These are phyloP conservation scores for Populus ilicifolia DNA, from an alignment of 345 rosid genomes.

Conservation along the genomic window DNA sequence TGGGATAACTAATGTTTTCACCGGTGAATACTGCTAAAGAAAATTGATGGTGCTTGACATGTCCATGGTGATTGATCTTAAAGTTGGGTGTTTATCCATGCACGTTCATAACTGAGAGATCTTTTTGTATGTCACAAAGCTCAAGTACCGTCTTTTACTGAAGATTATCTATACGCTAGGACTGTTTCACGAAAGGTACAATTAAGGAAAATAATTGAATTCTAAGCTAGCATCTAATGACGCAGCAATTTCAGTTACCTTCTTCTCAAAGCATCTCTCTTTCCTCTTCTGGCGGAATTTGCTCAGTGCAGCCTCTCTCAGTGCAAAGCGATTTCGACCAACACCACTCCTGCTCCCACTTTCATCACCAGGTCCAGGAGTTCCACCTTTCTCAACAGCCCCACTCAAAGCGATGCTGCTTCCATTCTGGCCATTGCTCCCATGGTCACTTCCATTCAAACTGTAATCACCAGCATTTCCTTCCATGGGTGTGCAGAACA, in stretches of 20 bases:
- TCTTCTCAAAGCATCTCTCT: constrained; percentile 56
- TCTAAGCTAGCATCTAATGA: neutral
- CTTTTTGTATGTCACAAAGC: neutral
- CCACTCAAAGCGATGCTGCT: constrained; percentile 27
- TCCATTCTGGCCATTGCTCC: constrained; percentile 43
- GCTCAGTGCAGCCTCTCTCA: constrained; percentile 52
- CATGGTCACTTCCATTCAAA: constrained; percentile 42
- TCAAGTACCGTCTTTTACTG: neutral
- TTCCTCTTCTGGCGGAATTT: constrained; percentile 64
- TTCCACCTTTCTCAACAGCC: constrained; percentile 8
- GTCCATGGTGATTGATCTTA: neutral
- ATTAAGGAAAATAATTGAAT: neutral
- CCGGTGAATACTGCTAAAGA: too few species aligned
- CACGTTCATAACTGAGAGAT: neutral
- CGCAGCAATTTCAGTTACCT: constrained; percentile 28
- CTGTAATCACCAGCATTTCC: constrained; percentile 27
- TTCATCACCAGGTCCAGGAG: constrained; percentile 16
- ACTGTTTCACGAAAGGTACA: neutral
- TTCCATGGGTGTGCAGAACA: constrained; percentile 13
- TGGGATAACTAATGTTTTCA: neutral
- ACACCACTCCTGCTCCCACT: constrained; percentile 23
- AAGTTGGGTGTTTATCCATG: neutral
- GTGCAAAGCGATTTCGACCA: constrained; percentile 26
- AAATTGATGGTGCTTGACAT: neutral
- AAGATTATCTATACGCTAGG: neutral